These are phyloP conservation scores for Cucurbita moschata DNA, from an alignment of 306 rosid species.

Conservation along the genomic window DNA sequence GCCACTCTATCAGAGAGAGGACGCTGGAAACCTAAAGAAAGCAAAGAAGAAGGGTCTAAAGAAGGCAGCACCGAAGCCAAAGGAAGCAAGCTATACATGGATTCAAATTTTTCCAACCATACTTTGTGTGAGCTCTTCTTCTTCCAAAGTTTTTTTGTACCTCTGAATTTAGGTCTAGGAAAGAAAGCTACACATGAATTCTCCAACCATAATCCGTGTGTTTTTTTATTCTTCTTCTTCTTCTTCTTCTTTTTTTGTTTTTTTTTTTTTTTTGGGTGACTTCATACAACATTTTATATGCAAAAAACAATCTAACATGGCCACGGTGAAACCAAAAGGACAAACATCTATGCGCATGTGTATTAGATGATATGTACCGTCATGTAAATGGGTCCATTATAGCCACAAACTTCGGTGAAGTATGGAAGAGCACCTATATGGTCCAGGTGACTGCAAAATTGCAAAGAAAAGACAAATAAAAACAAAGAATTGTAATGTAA, in stretches of 20 bases:
- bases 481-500: background rate
- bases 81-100: background rate
- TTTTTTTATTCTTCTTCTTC: background rate
- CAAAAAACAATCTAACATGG: background rate
- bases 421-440: constrained; percentile 80
- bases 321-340: background rate
- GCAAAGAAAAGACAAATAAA: background rate
- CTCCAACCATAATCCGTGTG: background rate
- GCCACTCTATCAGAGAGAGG: background rate
- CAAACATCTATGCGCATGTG: constrained; percentile 26
- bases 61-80: background rate
- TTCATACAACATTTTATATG: background rate
- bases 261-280: background rate
- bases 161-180: background rate
- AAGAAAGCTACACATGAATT: background rate
- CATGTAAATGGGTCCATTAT: constrained; percentile 78
- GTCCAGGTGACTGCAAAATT: constrained; percentile 54
- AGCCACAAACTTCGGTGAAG: constrained; percentile 88
- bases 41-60: background rate
- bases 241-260: background rate
- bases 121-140: background rate
- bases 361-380: constrained; percentile 36
- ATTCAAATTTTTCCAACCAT: background rate
- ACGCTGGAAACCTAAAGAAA: background rate
- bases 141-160: background rate